Base-by-base conservation (phyloP, 768 basidiomycete species). In the Rossbeevera mucosa region DNA sequence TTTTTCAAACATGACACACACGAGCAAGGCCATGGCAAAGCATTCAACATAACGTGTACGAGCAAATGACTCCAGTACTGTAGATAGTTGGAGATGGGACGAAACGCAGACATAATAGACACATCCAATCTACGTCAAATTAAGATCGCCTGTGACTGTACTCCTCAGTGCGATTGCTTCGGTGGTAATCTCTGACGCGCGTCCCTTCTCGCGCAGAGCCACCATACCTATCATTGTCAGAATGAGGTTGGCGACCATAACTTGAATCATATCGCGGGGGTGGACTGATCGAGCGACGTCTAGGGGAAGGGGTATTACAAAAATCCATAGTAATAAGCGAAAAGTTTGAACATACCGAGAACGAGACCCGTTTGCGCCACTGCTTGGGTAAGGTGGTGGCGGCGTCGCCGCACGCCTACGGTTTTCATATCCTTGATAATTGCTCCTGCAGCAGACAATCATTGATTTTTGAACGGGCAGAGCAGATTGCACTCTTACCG, bases 281-380 rank as follows among this genome's bases (percentile, higher is more conserved):
- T 54, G 80, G 80, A 60, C 88, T 90, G 60, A 81, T 77, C 29
- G 88, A 91, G 48, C 88, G 84, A 59, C 88, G 84, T 52, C 86
- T 86, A 54, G 25, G 54, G 22, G 21, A 48, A 18, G 47, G 36
- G 18, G 22, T 42, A 22, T 49, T 31, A 9, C 4, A 42, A 53
- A 21, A 55, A 18, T 14, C n/a, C 4, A 21, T 2, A 20, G 0
- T 12, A 4, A 22, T 2, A n/a, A 41, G 20, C 54, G 48, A 4
- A 54, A 36, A 24, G 16, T 45, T 40, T 42, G 45, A 42, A 24
- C 57, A 42, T 21, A 74, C 83, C 76, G 60, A 67, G 73, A 64
- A 58, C 73, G 70, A 48, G 73, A 63, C 51, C 77, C 75, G 42
- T 74, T 71, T 25, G 66, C 56, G 30, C 75, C 74, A 18, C 69